Conservation (phyloP, 2,329 filamentous ascomycete genomes). For the Westerdykella ornata region DNA sequence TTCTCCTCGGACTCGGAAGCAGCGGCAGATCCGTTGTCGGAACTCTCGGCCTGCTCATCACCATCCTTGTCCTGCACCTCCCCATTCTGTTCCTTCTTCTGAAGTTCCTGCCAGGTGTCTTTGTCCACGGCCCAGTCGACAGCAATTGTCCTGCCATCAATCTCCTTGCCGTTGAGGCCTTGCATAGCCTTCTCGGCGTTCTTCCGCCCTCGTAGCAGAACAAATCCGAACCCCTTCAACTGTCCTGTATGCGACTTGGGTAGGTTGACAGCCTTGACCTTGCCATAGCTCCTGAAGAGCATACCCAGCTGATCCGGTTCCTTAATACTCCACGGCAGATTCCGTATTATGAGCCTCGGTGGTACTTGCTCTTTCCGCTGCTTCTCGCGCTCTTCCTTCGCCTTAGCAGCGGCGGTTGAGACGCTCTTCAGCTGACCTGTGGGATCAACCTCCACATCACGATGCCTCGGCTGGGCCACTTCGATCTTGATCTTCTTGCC, state of each 20-base stretch:
- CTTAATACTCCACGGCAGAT: slow-evolving; percentile 94
- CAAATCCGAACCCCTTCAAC: slow-evolving; percentile 85
- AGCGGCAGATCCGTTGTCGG: slow-evolving; percentile 34
- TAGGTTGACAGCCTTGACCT: slow-evolving; percentile 79
- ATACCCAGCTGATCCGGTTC: slow-evolving; percentile 69
- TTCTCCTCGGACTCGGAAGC: slow-evolving; percentile 37
- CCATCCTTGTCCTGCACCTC: slow-evolving; percentile 36
- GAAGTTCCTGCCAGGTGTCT: slow-evolving; percentile 65
- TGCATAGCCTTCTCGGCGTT: slow-evolving; percentile 87
- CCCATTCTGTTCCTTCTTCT: slow-evolving; percentile 42
- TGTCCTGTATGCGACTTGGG: slow-evolving; percentile 64
- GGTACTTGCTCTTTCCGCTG: slow-evolving; percentile 59
- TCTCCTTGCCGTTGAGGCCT: slow-evolving; percentile 77
- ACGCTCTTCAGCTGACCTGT: slow-evolving; percentile 33
- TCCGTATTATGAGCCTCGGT: slow-evolving; percentile 82
- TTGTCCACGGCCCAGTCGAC: slow-evolving; percentile 98
- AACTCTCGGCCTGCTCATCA: slow-evolving; percentile 35
- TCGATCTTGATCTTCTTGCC: slow-evolving; percentile 81
- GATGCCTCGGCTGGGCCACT: slow-evolving; percentile 76
- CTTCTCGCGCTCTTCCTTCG: slow-evolving; percentile 62
- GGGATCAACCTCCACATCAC: slow-evolving; percentile 43
- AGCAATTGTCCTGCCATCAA: slow-evolving; percentile 81
- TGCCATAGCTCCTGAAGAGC: slow-evolving; percentile 81
- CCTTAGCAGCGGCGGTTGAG: slow-evolving; percentile 39
- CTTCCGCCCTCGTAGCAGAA: slow-evolving; percentile 77